Base-by-base conservation (phyloP, 208 protist species). In the Leishmania mexicana region DNA sequence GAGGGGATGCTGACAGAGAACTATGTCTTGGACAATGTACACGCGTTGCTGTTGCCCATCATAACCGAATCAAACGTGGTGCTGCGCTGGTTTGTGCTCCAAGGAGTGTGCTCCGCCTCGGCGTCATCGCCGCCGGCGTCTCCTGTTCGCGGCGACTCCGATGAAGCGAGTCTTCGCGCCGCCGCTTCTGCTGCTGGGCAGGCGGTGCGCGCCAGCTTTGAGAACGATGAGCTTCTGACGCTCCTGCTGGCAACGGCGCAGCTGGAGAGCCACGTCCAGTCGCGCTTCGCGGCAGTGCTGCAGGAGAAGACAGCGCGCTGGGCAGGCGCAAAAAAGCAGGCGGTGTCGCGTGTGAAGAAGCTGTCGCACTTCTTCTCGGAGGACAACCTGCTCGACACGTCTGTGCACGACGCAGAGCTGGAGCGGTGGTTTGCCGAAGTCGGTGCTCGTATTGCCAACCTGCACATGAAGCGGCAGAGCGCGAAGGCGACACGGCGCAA, bases 11-110 rank as follows among this genome's bases (percentile, higher is more conserved):
- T 99, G 15, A 94, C 90, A 1, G 96, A 99, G 75, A 92, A 98
- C 81, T 98, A 98, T 79, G 96, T 99, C 10, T 81, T 99, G 17
- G 97, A 99, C 81, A 95, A 98, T 79, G 88, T 98, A 57, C 83
- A 95, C 76, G 88, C 88, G 11, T 31, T 84, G 67, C 83, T 99
- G 70, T 85, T 99, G 68, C 92, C 92, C 47, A 89, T 89, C 65
- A 81, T 99, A 38, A 90, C 99, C 28, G 88, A 97, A 49, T 94
- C 91, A 28, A 99, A 99, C 88, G 95, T 98, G 6, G 95, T 97
- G 51, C 82, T 99, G 72, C 92, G 99, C 15, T 99, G 98, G 97
- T 92, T 99, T 51, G 91, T 99, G 42, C 91, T 99, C 38, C 99
- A 99, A 73, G 85, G 87, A 3, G 78, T 80, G 65, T 86, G 83